These are phyloP conservation scores for Mycena citricolor DNA, from an alignment of 1,284 basidiomycete genomes.

Conservation along the genomic window DNA sequence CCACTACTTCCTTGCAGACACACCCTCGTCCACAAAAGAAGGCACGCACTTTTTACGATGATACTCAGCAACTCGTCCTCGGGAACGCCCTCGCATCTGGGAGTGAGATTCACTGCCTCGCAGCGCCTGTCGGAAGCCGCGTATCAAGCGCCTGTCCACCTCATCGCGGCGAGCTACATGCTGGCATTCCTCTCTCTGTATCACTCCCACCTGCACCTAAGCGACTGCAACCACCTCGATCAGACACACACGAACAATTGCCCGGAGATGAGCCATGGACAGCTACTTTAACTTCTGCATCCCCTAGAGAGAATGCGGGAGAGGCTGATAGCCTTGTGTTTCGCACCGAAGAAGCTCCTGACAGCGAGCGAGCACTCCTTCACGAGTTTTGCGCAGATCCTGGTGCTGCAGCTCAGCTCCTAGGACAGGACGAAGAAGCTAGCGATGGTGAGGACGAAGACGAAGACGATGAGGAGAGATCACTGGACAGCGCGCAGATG, in stretches of 20 bases:
- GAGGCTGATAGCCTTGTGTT: too few species aligned
- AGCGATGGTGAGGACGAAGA: constrained; percentile 9
- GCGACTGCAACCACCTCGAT: too few species aligned
- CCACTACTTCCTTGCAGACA: not conserved
- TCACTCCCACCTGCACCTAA: too few species aligned
- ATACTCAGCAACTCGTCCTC: not conserved
- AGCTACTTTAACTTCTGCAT: not conserved
- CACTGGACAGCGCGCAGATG: constrained; percentile 10
- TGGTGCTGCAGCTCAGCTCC: not conserved
- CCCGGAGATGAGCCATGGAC: too few species aligned
- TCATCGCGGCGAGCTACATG: too few species aligned
- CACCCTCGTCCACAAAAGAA: not conserved
- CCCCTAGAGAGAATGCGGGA: not conserved
- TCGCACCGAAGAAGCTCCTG: too few species aligned
- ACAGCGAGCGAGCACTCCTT: not conserved
- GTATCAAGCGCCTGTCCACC: too few species aligned
- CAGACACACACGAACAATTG: not conserved
- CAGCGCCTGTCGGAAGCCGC: too few species aligned
- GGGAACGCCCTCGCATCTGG: not conserved
- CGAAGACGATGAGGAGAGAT: constrained; percentile 11
- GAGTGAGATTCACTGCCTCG: too few species aligned
- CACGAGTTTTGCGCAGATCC: not conserved
- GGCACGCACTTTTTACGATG: too few species aligned
- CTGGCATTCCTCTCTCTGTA: too few species aligned
- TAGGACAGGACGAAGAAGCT: constrained; percentile 5